Evolutionary conservation across 257 asterid genomes (phyloP).

Genomic region (Solanum chiquidenum): DNA sequence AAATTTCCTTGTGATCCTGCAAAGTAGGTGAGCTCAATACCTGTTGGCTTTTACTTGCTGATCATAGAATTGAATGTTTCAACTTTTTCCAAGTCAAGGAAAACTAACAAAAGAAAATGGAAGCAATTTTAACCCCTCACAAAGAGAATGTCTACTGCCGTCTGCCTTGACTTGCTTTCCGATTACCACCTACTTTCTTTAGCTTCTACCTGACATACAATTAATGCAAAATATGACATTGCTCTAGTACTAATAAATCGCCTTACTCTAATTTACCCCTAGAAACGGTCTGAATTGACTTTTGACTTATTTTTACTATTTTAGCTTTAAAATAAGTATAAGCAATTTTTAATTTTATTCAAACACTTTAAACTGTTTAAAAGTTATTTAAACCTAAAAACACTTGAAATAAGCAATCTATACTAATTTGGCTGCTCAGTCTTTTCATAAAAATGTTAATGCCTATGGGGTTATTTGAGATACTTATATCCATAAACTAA

Average conservation of each 20-base stretch:
- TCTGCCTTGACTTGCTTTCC: neutral
- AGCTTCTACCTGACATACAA: neutral
- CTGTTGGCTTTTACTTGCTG: neutral
- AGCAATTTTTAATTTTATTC: rapidly evolving
- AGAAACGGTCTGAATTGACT: too few relatives aligned
- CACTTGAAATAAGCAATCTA: too few relatives aligned
- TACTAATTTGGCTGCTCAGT: neutral
- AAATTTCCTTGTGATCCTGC: neutral
- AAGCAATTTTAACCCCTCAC: neutral
- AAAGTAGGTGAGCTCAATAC: neutral
- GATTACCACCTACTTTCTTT: neutral
- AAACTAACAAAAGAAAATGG: neutral
- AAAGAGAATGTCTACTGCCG: neutral
- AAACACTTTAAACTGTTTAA: too few relatives aligned
- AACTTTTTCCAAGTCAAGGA: neutral
- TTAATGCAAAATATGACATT: too few relatives aligned
- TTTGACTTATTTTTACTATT: too few relatives aligned
- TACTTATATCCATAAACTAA: neutral
- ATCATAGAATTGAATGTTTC: neutral
- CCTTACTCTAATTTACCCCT: neutral
- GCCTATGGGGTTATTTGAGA: neutral
- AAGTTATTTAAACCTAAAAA: too few relatives aligned
- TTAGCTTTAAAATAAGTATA: too few relatives aligned
- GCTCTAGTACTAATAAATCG: too few relatives aligned
- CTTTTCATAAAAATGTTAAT: neutral